These are phyloP conservation scores for Aspergillus glaucus DNA, from an alignment of 2,329 filamentous ascomycete species.

Conservation along the genomic window DNA sequence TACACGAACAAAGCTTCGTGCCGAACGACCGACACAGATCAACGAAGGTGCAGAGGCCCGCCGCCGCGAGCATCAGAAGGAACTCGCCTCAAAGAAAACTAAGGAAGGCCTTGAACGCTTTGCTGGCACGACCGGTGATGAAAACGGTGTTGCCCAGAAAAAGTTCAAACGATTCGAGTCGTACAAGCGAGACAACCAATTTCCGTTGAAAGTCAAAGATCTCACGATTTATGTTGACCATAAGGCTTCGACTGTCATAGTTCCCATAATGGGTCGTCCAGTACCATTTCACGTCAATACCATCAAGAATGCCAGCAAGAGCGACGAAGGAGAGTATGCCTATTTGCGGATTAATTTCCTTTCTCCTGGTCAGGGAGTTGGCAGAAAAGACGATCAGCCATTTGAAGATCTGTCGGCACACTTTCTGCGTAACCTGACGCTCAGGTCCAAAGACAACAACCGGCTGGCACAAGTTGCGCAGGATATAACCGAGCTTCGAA, in stretches of 20 bases:
- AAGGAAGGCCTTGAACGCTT: conserved; percentile 80
- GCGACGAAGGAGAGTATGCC: conserved; percentile 87
- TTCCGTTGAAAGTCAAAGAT: conserved; percentile 75
- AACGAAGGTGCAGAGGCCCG: conserved; percentile 86
- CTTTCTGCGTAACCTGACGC: conserved; percentile 91
- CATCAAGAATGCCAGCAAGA: conserved; percentile 98
- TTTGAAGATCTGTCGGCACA: conserved; percentile 95
- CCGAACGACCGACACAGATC: conserved; percentile 78
- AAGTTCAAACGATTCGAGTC: conserved; percentile 99
- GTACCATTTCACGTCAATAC: conserved; percentile 98
- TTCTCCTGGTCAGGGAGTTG: conserved; percentile 93
- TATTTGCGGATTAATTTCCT: conserved; percentile 96
- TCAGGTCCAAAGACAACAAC: conserved; percentile 82
- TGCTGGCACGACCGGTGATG: conserved; percentile 72
- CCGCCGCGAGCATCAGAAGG: conserved; percentile 86
- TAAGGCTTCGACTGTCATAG: conserved; percentile 82
- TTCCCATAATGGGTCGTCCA: conserved; percentile 94
- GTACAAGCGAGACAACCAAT: conserved; percentile 95
- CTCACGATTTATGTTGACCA: conserved; percentile 83
- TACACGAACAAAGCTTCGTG: conserved; percentile 84
- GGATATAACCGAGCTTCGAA: conserved; percentile 94
- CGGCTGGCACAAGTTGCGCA: conserved; percentile 86
- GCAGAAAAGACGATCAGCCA: conserved; percentile 92
- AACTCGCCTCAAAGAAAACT: conserved; percentile 80
- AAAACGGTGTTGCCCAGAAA: conserved; percentile 90